Percentiles rank a stretch among this genome's conserved stretches.
phyloP scores from a whole-genome alignment of 495 filamentous ascomycete genomes.

The Daldinia childiae region DNA sequence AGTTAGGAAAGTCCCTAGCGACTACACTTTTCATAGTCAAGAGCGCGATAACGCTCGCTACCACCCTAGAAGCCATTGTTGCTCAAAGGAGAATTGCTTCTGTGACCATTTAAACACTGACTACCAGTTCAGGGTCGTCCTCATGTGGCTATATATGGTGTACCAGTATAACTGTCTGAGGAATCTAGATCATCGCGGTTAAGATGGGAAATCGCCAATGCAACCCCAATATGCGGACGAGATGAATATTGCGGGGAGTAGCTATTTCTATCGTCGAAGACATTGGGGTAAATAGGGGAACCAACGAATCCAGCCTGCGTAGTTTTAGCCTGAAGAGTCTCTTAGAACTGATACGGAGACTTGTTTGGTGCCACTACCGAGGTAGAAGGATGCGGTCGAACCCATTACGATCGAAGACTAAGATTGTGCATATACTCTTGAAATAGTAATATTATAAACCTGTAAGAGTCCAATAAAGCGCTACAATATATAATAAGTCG shows the following conservation, averaged over 20 bases:
- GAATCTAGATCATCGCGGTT: constrained; percentile 31
- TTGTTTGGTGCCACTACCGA: not conserved
- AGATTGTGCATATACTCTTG: not conserved
- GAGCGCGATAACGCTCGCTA: constrained; percentile 17
- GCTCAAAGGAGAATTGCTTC: not conserved
- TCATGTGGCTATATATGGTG: constrained; percentile 22
- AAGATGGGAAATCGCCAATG: constrained; percentile 33
- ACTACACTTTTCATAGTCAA: constrained; percentile 6
- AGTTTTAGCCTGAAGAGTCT: constrained; percentile 31
- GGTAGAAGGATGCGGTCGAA: not conserved
- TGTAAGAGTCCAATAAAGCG: too few relatives aligned
- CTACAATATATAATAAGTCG: too few relatives aligned
- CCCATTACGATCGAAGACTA: not conserved
- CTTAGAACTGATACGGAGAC: not conserved
- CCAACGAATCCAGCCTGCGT: not conserved
- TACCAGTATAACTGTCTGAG: not conserved
- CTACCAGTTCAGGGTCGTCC: not conserved
- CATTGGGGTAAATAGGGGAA: constrained; percentile 7
- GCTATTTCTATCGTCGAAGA: constrained; percentile 14
- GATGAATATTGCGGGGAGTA: constrained; percentile 30
- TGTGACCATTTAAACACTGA: not conserved
- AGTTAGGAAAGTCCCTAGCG: constrained; percentile 38
- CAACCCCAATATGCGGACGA: constrained; percentile 24
- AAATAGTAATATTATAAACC: not conserved
- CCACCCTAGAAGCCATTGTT: constrained; percentile 14